These are phyloP conservation scores for Eruca vesicaria DNA, from an alignment of 441 rosid species.

Conservation along the genomic window DNA sequence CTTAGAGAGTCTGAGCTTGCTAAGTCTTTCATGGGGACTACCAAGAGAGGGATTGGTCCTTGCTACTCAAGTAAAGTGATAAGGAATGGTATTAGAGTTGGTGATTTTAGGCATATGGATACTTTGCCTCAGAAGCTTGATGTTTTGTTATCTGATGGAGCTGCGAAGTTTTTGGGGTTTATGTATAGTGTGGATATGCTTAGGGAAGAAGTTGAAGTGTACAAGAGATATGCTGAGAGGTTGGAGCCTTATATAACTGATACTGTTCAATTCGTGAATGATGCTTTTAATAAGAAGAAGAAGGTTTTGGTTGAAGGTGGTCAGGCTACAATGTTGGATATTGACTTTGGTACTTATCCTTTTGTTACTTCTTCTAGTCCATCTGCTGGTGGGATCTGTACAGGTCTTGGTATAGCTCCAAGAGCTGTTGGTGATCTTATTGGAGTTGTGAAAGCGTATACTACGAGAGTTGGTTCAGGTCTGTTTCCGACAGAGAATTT, in stretches of 20 bases:
- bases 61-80: slow-evolving; percentile 79
- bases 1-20: slow-evolving; percentile 90
- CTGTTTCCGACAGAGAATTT: slow-evolving; percentile 93
- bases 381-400: slow-evolving; percentile 94
- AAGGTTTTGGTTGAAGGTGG: slow-evolving; percentile 96
- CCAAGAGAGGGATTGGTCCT: slow-evolving; percentile 94
- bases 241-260: slow-evolving; percentile 85
- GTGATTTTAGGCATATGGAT: slow-evolving; percentile 94
- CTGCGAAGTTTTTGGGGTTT: slow-evolving; percentile 69
- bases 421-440: slow-evolving; percentile 83
- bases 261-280: slow-evolving; percentile 80
- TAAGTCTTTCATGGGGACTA: slow-evolving; percentile 88
- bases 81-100: slow-evolving; percentile 85
- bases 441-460: slow-evolving; percentile 96
- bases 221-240: slow-evolving; percentile 89
- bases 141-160: slow-evolving; percentile 65
- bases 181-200: slow-evolving; percentile 72
- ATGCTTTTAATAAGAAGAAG: slow-evolving; percentile 65
- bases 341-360: slow-evolving; percentile 95
- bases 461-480: slow-evolving; percentile 94
- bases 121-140: slow-evolving; percentile 89
- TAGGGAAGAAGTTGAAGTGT: slow-evolving; percentile 73
- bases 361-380: slow-evolving; percentile 98
- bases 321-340: slow-evolving; percentile 97
- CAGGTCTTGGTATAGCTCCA: slow-evolving; percentile 94